A percentile compares a stretch with the other conserved stretches of the same genome.
These are phyloP conservation scores for Acanthamoeba culbertsoni DNA, from an alignment of 208 protist genomes.

Conservation along the genomic window DNA sequence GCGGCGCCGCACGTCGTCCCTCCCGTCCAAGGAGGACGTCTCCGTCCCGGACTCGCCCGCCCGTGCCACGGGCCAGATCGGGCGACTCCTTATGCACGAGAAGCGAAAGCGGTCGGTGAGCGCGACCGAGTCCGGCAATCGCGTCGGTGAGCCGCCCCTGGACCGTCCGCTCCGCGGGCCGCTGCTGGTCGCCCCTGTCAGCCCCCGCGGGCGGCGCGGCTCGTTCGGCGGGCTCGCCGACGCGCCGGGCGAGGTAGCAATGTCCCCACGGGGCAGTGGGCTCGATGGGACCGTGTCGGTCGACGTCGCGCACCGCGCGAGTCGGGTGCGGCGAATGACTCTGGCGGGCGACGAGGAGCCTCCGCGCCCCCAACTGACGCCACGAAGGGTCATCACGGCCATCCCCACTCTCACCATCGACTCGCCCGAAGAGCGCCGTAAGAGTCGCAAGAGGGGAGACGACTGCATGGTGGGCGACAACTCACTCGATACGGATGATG, in stretches of 20 bases:
- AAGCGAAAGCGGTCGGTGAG: conserved; percentile 20
- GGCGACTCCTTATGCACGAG: not conserved
- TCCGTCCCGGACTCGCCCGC: not conserved
- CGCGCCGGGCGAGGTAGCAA: not conserved
- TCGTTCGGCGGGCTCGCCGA: not conserved
- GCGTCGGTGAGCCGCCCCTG: not conserved
- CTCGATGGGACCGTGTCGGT: not conserved
- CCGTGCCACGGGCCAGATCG: not conserved
- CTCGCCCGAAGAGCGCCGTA: too few species aligned
- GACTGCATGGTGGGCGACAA: too few species aligned
- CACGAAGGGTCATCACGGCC: too few species aligned
- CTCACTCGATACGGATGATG: too few species aligned
- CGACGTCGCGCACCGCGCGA: not conserved
- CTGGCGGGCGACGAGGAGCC: not conserved
- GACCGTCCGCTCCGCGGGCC: not conserved
- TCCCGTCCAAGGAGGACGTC: not conserved
- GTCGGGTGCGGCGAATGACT: not conserved
- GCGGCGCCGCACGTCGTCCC: not conserved
- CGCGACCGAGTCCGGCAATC: not conserved
- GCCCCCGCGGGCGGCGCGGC: not conserved
- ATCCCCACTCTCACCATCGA: too few species aligned
- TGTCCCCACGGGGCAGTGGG: too few species aligned
- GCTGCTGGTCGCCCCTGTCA: not conserved
- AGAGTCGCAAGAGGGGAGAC: too few species aligned
- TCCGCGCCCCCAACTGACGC: too few species aligned